These are phyloP conservation scores for Exophiala bonariae DNA, from an alignment of 2,329 filamentous ascomycete genomes.

Conservation along the genomic window DNA sequence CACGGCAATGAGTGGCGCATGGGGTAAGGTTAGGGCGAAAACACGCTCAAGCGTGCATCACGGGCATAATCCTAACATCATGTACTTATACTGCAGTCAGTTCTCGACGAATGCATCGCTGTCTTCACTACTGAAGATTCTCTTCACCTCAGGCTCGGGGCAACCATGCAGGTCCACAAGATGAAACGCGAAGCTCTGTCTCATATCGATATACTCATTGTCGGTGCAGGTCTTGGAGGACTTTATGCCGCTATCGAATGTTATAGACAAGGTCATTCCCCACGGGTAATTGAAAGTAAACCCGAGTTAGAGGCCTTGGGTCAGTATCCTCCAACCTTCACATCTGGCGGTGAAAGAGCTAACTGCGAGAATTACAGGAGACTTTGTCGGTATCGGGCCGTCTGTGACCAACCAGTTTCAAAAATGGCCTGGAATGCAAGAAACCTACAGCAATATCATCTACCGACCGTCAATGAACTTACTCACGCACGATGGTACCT, in stretches of 20 bases:
- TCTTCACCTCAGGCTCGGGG: too few species aligned
- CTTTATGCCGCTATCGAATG: slow-evolving; percentile 3
- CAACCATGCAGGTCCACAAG: too few species aligned
- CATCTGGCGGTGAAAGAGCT: too few species aligned
- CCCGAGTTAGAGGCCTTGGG: neutral
- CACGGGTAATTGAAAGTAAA: neutral
- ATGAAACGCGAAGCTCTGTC: slow-evolving; percentile 3
- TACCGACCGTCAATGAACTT: neutral
- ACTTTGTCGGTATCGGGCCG: slow-evolving; percentile 2
- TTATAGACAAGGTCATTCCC: slow-evolving; percentile 4
- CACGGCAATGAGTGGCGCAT: too few species aligned
- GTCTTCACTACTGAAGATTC: too few species aligned
- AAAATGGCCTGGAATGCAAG: slow-evolving; percentile 4
- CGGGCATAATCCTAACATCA: too few species aligned
- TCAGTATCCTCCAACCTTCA: too few species aligned
- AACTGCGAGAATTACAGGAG: neutral
- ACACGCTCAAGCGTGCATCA: too few species aligned
- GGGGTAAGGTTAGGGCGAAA: too few species aligned
- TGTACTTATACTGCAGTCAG: too few species aligned
- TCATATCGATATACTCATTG: slow-evolving; percentile 2
- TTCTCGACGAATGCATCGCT: too few species aligned
- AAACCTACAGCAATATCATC: neutral
- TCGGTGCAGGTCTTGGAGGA: neutral
- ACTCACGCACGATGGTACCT: neutral
- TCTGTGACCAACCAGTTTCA: slow-evolving; percentile 1